These are phyloP conservation scores for Colletotrichum acutatum DNA, from an alignment of 2,329 filamentous ascomycete species.

Conservation along the genomic window DNA sequence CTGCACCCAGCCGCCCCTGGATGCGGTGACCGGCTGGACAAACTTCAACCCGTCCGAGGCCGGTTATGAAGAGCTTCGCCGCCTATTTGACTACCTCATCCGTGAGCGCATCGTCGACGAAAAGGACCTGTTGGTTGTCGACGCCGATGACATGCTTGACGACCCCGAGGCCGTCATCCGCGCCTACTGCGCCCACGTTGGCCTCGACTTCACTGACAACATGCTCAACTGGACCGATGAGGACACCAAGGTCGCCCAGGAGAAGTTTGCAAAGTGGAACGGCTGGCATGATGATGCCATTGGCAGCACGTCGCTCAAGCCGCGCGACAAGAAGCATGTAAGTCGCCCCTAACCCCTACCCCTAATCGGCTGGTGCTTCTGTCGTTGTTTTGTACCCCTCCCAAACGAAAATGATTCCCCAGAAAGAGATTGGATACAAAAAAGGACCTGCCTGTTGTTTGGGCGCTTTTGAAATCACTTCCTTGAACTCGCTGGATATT, in stretches of 20 bases:
- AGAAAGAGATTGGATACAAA: not conserved
- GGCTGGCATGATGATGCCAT: slow-evolving; percentile 98
- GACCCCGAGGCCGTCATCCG: slow-evolving; percentile 80
- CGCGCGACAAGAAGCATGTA: slow-evolving; percentile 72
- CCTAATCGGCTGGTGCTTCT: not conserved
- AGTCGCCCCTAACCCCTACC: slow-evolving; percentile 41
- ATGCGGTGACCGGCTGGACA: slow-evolving; percentile 84
- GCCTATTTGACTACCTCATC: slow-evolving; percentile 86
- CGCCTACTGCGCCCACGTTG: slow-evolving; percentile 84
- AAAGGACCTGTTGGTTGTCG: slow-evolving; percentile 82
- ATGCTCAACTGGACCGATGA: slow-evolving; percentile 90
- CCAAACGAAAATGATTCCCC: not conserved
- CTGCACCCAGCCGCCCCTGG: slow-evolving; percentile 90
- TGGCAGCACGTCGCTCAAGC: slow-evolving; percentile 79
- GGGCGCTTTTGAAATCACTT: not conserved
- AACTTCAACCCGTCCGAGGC: slow-evolving; percentile 89
- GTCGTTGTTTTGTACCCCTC: not conserved
- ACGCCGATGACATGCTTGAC: slow-evolving; percentile 94
- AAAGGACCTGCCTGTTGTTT: not conserved
- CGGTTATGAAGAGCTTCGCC: slow-evolving; percentile 88
- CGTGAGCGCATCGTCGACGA: slow-evolving; percentile 77
- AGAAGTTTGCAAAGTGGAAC: slow-evolving; percentile 94
- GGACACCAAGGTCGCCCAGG: slow-evolving; percentile 76
- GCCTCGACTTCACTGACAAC: slow-evolving; percentile 76
- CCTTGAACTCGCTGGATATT: not conserved